These are phyloP conservation scores for Citrus medica DNA, from an alignment of 345 rosid species.

Conservation along the genomic window DNA sequence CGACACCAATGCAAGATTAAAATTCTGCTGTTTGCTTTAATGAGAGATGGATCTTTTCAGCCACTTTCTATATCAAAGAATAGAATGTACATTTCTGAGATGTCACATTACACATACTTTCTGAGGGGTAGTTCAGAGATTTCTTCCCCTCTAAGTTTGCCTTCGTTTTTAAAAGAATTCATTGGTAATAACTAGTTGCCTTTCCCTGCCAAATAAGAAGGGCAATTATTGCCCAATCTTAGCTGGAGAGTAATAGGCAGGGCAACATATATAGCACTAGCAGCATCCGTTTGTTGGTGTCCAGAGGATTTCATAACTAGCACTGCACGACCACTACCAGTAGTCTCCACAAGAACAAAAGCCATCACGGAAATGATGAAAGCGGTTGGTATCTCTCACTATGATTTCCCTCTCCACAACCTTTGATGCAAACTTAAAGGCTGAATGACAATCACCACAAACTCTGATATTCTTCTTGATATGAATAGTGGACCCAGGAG, in stretches of 20 bases:
- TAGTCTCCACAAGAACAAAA: constrained; percentile 61
- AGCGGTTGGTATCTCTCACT: constrained; percentile 67
- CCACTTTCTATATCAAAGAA: neutral
- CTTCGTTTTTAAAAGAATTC: too few species aligned
- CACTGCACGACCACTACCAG: constrained; percentile 35
- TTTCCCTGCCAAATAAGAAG: neutral
- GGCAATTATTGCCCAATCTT: neutral
- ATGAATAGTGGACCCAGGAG: constrained; percentile 54
- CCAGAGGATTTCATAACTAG: neutral
- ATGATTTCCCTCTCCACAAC: constrained; percentile 47
- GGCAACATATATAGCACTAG: too few species aligned
- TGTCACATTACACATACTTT: neutral
- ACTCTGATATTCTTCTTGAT: constrained; percentile 70
- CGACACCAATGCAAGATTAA: too few species aligned
- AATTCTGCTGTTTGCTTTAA: too few species aligned
- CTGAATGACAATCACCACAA: constrained; percentile 69
- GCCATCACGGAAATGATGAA: constrained; percentile 62
- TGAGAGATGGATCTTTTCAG: neutral
- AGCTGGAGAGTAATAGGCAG: too few species aligned
- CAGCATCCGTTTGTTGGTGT: too few species aligned
- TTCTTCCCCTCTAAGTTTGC: too few species aligned
- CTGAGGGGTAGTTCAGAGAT: too few species aligned
- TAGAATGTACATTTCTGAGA: neutral
- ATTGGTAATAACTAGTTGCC: too few species aligned
- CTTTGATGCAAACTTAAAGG: constrained; percentile 57